Base-by-base conservation (phyloP, 192 early-diverging fungal species). In the Rhizophagus prolifer region DNA sequence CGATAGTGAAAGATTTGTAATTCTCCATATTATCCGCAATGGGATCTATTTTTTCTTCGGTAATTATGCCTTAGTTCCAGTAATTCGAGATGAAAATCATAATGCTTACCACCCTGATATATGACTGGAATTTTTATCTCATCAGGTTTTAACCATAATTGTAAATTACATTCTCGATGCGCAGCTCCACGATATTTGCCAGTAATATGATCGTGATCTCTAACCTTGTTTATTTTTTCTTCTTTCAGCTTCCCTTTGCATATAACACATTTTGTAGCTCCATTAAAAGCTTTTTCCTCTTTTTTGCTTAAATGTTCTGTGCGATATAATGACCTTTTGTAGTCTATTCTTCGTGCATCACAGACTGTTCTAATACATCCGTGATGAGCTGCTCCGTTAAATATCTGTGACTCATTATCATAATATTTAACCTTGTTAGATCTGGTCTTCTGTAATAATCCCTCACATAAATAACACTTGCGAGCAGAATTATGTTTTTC, bases 141-240 rank as follows among this genome's bases (percentile, higher is more conserved):
- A 23, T 71, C 47, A 28, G 70, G 44, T 46, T 71, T n/a, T 21
- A 71, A 47, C 26, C 47, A 1, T 25, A 71, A 50, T 54, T 71
- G 36, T 0, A 71, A n/a, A 50, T 71, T 71, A 36, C 46, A 71
- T 0, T 1, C 10, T 6, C 21, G 5, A 50, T 70, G 69, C 1
- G 46, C 3, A 21, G 69, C 6, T 70, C 69, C 46, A 1, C 69
- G 12, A 70, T 44, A 70, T 44, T 70, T 13, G 23, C 69, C 69
- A n/a, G 70, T 71, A 31, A 71, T 54, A 54, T 71, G 70, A 3
- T 71, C 46, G n/a, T 71, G 46, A 50, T 71, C 70, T 4, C 21
- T 25, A 47, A 71, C 47, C 41, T 16, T 71, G 26, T 71, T 71
- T 23, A 47, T 50, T 71, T n/a, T 5, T 44, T 54, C 19, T 2